phyloP scores from a whole-genome alignment of 2,329 filamentous ascomycete species.

The Ceratocystiopsis sp. region DNA sequence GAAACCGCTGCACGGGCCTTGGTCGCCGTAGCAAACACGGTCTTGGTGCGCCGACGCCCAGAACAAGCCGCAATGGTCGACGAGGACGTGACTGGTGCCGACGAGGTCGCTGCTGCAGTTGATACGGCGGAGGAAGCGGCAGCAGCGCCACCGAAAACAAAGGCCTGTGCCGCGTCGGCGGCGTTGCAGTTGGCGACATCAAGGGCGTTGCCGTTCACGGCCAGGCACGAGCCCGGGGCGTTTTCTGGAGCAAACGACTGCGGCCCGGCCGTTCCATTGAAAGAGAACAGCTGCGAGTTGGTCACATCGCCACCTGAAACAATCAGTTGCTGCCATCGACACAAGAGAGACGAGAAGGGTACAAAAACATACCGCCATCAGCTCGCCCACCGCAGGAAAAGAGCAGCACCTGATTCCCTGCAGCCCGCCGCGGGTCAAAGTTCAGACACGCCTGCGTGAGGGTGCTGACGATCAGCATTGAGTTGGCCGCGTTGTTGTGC shows the following conservation, averaged over 20 bases:
- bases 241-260: conserved; percentile 29
- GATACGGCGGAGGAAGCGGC: neutral
- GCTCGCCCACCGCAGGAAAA: conserved; percentile 43
- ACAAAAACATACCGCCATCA: conserved; percentile 24
- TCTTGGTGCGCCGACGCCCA: neutral
- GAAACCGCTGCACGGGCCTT: neutral
- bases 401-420: conserved; percentile 34
- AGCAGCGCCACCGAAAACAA: conserved; percentile 15
- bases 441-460: conserved; percentile 41
- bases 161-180: conserved; percentile 24
- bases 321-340: neutral
- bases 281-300: conserved; percentile 33
- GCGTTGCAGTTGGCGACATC: conserved; percentile 26
- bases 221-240: conserved; percentile 27
- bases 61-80: neutral
- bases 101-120: neutral
- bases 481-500: conserved; percentile 29
- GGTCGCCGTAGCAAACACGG: conserved; percentile 1
- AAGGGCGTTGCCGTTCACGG: conserved; percentile 24
- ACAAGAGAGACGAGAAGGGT: neutral
- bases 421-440: conserved; percentile 33
- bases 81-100: neutral
- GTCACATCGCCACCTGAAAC: conserved; percentile 26
- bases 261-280: conserved; percentile 24
- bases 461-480: conserved; percentile 36